Conservation (phyloP, 305 asterid genomes). For the Fraxinus angustifolia region DNA sequence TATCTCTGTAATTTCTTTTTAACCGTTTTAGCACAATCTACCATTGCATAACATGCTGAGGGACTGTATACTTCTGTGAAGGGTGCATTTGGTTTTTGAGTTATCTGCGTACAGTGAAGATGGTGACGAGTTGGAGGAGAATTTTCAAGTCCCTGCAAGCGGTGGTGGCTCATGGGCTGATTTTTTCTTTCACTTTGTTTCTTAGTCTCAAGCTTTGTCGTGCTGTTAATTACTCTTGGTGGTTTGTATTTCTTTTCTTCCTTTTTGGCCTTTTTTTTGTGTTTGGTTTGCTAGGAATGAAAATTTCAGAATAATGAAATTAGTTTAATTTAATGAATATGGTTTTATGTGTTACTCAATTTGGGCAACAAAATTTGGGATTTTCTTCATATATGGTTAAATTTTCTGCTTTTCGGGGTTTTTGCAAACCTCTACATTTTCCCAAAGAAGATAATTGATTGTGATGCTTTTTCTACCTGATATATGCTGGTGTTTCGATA, state of each 20-base stretch:
- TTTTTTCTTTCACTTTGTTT: slow-evolving; percentile 62
- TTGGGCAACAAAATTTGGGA: slow-evolving; percentile 14
- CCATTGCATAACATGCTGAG: slow-evolving; percentile 4
- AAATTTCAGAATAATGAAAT: slow-evolving; percentile 2
- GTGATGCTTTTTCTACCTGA: not conserved
- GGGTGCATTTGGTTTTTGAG: not conserved
- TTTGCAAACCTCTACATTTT: not conserved
- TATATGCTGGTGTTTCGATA: not conserved
- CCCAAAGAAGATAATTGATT: not conserved
- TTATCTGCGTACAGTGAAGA: slow-evolving; percentile 11
- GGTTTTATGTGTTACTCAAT: slow-evolving; percentile 12
- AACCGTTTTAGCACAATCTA: not conserved
- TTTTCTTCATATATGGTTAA: not conserved
- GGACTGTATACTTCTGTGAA: slow-evolving; percentile 8
- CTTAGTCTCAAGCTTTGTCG: slow-evolving; percentile 79
- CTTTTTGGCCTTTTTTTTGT: not conserved
- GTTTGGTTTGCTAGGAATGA: not conserved
- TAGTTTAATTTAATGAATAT: slow-evolving; percentile 3
- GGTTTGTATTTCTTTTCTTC: slow-evolving; percentile 44
- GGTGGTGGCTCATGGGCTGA: slow-evolving; percentile 73
- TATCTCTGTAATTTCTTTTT: not conserved
- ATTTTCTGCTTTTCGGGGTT: not conserved
- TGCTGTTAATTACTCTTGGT: slow-evolving; percentile 61
- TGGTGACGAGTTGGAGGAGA: slow-evolving; percentile 66
- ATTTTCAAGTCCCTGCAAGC: slow-evolving; percentile 76